phyloP scores from a whole-genome alignment of 2,329 filamentous ascomycete species.

The Pseudogymnoascus destructans region DNA sequence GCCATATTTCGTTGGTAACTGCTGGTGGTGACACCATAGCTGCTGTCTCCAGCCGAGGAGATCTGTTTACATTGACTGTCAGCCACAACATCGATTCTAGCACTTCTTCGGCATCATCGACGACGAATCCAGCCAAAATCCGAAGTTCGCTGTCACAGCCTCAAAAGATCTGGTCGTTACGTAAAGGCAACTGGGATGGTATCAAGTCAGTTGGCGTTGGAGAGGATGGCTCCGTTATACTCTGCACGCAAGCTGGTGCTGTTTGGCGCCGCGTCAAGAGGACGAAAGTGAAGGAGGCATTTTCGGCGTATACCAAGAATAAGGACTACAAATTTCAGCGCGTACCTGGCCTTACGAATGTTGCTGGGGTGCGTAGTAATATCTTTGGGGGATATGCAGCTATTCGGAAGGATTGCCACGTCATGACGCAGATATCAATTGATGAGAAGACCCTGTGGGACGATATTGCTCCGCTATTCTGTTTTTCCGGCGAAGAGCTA shows the following conservation, averaged over 20 bases:
- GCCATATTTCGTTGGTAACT: constrained; percentile 62
- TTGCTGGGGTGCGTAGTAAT: constrained; percentile 74
- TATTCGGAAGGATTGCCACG: constrained; percentile 69
- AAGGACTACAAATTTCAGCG: constrained; percentile 95
- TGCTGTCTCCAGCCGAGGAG: constrained; percentile 69
- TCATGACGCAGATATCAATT: constrained; percentile 57
- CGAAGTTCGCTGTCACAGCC: constrained; percentile 59
- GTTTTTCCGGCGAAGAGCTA: constrained; percentile 47
- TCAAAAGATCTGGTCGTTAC: constrained; percentile 76
- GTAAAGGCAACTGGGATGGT: constrained; percentile 53
- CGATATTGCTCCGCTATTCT: constrained; percentile 57
- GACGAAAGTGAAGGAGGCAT: constrained; percentile 60
- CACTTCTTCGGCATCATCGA: constrained; percentile 49
- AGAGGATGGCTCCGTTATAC: constrained; percentile 86
- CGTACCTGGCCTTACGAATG: constrained; percentile 75
- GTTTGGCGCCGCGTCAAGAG: constrained; percentile 85
- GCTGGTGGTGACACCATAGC: constrained; percentile 87
- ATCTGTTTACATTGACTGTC: constrained; percentile 75
- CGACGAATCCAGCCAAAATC: constrained; percentile 86
- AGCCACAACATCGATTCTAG: constrained; percentile 52
- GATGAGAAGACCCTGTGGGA: constrained; percentile 57
- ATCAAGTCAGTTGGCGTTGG: constrained; percentile 78
- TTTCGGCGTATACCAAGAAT: constrained; percentile 26
- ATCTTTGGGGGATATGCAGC: constrained; percentile 83
- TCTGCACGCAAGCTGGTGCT: constrained; percentile 82